Conservation (phyloP, 1,139 yeast species). For the Yamadazyma taylorii region DNA sequence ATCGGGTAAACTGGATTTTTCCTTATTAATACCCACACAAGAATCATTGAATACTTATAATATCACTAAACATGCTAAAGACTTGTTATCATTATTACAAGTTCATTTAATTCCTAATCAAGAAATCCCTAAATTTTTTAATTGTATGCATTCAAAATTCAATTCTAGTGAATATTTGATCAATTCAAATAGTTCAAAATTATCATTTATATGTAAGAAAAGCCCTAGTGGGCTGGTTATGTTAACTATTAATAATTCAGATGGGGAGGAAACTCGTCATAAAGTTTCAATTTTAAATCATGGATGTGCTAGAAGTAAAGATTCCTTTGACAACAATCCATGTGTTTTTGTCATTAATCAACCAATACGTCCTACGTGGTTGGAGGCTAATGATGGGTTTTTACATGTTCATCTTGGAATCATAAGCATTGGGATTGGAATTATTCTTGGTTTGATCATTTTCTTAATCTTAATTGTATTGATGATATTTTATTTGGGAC, state of each 20-base stretch:
- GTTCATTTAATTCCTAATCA: conserved; percentile 69
- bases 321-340: conserved; percentile 25
- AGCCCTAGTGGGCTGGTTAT: conserved; percentile 10
- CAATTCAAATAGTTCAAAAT: conserved; percentile 10
- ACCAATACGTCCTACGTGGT: conserved; percentile 60
- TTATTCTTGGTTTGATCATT: conserved; percentile 55
- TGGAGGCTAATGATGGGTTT: conserved; percentile 37
- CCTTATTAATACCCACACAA: conserved; percentile 74
- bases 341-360: conserved; percentile 75
- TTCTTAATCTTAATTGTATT: conserved; percentile 34
- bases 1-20: conserved; percentile 38
- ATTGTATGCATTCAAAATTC: conserved; percentile 22
- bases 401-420: conserved; percentile 63
- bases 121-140: conserved; percentile 34
- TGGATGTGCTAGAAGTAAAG: conserved; percentile 59
- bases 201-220: conserved; percentile 11
- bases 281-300: conserved; percentile 64
- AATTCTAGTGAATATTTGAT: conserved; percentile 6
- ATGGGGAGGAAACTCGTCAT: conserved; percentile 47
- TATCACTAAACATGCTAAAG: conserved; percentile 43
- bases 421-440: conserved; percentile 65
- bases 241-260: conserved; percentile 10
- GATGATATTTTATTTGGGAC: conserved; percentile 27
- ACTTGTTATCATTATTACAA: conserved; percentile 55
- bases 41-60: conserved; percentile 56